A percentile compares a stretch with the other conserved stretches of the same genome.
phyloP scores from a whole-genome alignment of 768 basidiomycete species.

The Exidia glandulosa region DNA sequence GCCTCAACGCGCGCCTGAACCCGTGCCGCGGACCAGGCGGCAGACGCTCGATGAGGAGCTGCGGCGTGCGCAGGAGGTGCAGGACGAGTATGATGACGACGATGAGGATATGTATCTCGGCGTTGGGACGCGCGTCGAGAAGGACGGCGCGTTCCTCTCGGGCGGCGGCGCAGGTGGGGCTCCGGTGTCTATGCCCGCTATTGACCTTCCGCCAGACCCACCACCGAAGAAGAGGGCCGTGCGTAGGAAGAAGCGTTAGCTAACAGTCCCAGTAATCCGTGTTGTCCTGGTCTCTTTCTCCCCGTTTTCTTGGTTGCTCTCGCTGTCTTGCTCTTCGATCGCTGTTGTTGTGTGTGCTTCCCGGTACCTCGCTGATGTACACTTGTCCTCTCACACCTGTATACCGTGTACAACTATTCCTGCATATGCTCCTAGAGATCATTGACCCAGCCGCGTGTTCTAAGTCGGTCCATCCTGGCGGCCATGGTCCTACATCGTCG shows the following conservation, averaged over 20 bases:
- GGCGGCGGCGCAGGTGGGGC: constrained; percentile 64
- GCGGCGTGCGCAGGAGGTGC: constrained; percentile 12
- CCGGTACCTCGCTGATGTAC: no score
- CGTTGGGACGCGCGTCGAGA: constrained; percentile 12
- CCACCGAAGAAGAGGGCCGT: background rate
- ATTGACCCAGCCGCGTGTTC: no score
- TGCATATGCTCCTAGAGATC: no score
- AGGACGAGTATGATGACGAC: constrained; percentile 24
- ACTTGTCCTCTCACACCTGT: no score
- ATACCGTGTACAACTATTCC: no score
- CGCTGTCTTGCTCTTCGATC: no score
- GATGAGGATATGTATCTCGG: constrained; percentile 31
- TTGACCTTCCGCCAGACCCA: background rate
- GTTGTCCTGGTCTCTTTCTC: no score
- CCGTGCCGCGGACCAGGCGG: constrained; percentile 15
- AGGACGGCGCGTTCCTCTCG: constrained; percentile 51
- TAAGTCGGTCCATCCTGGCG: no score
- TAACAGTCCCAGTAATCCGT: no score
- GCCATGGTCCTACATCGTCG: no score
- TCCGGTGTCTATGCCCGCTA: constrained; percentile 30
- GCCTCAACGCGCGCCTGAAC: background rate
- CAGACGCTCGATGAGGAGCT: constrained; percentile 63
- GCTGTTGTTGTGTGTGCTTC: no score
- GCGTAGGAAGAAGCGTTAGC: background rate
- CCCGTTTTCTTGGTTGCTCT: no score